These are phyloP conservation scores for Raphanus raphanistrum DNA, from an alignment of 345 rosid genomes.

Conservation along the genomic window DNA sequence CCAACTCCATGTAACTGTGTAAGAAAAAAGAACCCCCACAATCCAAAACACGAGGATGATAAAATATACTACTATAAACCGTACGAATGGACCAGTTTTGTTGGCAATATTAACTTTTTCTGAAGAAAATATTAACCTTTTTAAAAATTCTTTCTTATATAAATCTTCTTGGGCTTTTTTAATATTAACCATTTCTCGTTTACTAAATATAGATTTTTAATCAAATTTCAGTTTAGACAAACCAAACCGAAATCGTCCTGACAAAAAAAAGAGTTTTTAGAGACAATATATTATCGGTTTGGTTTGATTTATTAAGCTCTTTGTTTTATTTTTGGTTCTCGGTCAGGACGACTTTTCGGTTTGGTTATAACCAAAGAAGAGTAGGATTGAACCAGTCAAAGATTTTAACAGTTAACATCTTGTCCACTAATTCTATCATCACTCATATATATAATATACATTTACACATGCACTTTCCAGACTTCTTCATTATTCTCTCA, in stretches of 20 bases:
- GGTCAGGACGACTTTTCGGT: too few relatives aligned
- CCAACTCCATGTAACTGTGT: conserved; percentile 22
- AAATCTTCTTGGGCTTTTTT: background rate
- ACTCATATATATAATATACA: background rate
- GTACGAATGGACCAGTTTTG: conserved; percentile 37
- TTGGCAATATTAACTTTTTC: too few relatives aligned
- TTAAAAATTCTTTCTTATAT: too few relatives aligned
- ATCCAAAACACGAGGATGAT: conserved; percentile 35
- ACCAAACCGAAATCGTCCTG: conserved; percentile 11
- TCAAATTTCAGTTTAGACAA: background rate
- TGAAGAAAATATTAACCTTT: too few relatives aligned
- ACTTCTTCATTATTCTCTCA: conserved; percentile 13
- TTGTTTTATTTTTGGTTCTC: too few relatives aligned
- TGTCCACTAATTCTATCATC: conserved; percentile 13
- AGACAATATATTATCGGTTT: too few relatives aligned
- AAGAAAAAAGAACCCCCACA: background rate
- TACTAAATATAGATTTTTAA: background rate
- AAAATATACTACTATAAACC: background rate
- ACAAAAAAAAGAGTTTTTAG: too few relatives aligned
- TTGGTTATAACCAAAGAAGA: background rate
- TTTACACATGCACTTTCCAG: conserved; percentile 20
- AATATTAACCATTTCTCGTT: conserved; percentile 28
- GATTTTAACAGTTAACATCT: background rate
- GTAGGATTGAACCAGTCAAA: conserved; percentile 6
- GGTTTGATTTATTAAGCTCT: too few relatives aligned